Conservation (phyloP, 148 eudicot species). For the Rhododendron henanense region DNA sequence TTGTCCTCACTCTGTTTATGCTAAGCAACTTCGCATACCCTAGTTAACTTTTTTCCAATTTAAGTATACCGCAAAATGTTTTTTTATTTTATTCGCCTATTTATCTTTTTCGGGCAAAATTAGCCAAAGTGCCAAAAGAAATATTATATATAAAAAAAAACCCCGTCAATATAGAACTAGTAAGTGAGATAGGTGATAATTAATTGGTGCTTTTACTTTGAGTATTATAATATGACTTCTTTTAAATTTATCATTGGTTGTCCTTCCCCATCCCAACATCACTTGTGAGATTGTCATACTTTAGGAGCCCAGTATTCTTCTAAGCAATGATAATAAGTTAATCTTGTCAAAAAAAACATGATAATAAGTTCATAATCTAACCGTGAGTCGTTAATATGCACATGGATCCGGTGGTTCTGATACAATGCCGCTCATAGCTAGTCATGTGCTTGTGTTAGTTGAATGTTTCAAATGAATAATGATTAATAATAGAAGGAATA, state of each 20-base stretch:
- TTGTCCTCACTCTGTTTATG: neutral
- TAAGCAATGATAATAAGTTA: conserved; percentile 6
- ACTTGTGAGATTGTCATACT: conserved; percentile 26
- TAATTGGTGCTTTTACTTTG: neutral
- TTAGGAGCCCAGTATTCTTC: neutral
- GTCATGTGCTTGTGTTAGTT: neutral
- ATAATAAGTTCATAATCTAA: neutral
- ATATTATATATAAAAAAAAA: too few species aligned
- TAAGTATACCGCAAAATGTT: neutral
- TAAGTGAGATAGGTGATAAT: too few species aligned
- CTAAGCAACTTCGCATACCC: neutral
- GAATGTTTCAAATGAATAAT: neutral
- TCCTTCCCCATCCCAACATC: conserved; percentile 35
- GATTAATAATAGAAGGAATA: too few species aligned
- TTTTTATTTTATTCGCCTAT: neutral
- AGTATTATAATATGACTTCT: neutral
- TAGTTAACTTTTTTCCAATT: neutral
- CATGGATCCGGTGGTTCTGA: neutral
- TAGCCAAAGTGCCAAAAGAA: neutral
- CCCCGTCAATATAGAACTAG: neutral
- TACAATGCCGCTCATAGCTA: neutral
- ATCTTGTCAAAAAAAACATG: neutral
- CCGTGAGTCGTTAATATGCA: neutral
- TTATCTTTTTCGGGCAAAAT: neutral
- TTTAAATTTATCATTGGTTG: conserved; percentile 4